Evolutionary conservation across 179 eudicot genomes (phyloP), one percentile per base, ranked within the genome.

Genomic region (Vitellaria paradoxa): DNA sequence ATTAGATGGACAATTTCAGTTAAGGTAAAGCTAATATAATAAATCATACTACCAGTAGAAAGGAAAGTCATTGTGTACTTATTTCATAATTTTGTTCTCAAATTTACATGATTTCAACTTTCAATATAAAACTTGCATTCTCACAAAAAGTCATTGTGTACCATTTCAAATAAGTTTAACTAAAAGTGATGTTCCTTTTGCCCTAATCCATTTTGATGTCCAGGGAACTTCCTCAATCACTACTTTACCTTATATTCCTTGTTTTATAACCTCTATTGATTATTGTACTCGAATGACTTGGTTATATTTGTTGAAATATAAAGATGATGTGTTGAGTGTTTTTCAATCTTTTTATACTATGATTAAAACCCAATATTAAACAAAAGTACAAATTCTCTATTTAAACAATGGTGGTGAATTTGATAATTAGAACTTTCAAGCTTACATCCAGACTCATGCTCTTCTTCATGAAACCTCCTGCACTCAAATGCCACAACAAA

Each of bases 251-350:
- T 15, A 45, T 20, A 11, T 78, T n/a, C n/a, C n/a, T n/a, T n/a
- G n/a, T n/a, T n/a, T n/a, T n/a, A n/a, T n/a, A n/a, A n/a, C n/a
- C n/a, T n/a, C 47, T 49, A 57, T 78, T 0, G 81, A 71, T 50
- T 78, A 74, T 62, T 75, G 61, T 9, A 67, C 75, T 6, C 53
- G 70, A 23, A 68, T 70, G 70, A 80, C 74, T 68, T 80, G 63
- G 24, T 24, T 60, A 7, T 60, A 80, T 52, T 14, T 74, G 53
- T 7, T 80, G 23, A 75, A 75, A 60, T 21, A 60, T 59, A 80
- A 80, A 50, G 17, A 47, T 57, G 76, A 75, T 6, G 79, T 75
- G 12, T 50, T 57, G 9, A 26, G 17, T 2, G n/a, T 47, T 3
- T 80, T 80, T 80, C 50, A 21, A 13, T 49, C 62, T 9, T 80